phyloP scores from a whole-genome alignment of 2,329 filamentous ascomycete genomes.

The Epichloe amarillans region DNA sequence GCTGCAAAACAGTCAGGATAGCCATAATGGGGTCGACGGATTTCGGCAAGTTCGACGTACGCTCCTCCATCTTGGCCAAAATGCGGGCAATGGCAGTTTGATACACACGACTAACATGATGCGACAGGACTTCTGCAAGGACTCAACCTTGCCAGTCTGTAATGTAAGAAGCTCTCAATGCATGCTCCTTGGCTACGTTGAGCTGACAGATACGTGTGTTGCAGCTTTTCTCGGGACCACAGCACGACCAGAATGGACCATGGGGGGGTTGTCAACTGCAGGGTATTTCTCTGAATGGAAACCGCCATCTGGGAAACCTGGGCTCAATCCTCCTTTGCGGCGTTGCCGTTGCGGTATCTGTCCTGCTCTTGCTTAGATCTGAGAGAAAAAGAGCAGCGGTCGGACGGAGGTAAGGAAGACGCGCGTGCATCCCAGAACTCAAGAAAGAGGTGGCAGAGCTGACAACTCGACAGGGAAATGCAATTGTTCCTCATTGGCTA shows the following conservation, averaged over 20 bases:
- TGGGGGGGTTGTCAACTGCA: constrained; percentile 64
- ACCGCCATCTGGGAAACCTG: constrained; percentile 63
- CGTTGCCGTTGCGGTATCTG: constrained; percentile 56
- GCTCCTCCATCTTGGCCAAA: constrained; percentile 2
- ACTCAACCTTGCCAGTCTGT: constrained; percentile 72
- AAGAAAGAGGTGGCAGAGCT: constrained; percentile 2
- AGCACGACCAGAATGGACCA: constrained; percentile 43
- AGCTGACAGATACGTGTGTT: constrained; percentile 2
- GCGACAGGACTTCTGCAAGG: constrained; percentile 63
- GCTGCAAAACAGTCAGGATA: constrained; percentile 9
- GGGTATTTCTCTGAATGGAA: constrained; percentile 59
- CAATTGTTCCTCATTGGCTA: constrained; percentile 84
- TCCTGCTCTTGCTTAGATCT: constrained; percentile 62
- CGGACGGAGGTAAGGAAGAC: constrained; percentile 58
- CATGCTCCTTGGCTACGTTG: neutral
- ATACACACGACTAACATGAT: constrained; percentile 13
- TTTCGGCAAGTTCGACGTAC: constrained; percentile 48
- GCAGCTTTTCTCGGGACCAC: constrained; percentile 40
- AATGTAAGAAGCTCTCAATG: constrained; percentile 51
- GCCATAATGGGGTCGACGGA: constrained; percentile 45
- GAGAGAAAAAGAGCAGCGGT: constrained; percentile 89
- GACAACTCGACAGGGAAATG: constrained; percentile 60
- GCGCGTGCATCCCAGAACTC: neutral
- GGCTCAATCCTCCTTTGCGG: constrained; percentile 81
- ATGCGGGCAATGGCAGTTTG: neutral